phyloP scores from a whole-genome alignment of 1,284 basidiomycete genomes.

The Rhodotorula glutinis region DNA sequence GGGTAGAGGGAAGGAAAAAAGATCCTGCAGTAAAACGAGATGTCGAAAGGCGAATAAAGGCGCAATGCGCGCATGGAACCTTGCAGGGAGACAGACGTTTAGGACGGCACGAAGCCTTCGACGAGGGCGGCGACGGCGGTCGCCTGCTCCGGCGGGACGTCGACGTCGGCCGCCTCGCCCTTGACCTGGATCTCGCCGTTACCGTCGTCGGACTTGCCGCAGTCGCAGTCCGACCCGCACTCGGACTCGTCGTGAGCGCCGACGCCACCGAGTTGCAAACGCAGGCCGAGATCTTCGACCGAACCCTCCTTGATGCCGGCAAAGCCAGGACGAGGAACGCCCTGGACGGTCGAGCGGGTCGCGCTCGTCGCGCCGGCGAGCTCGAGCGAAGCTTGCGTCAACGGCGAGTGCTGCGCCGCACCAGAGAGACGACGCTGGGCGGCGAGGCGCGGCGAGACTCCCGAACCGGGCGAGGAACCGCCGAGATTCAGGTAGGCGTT shows the following conservation, averaged over 20 bases:
- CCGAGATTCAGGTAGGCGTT: constrained; percentile 14
- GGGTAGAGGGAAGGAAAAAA: no score
- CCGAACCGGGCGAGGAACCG: neutral
- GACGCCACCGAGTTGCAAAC: constrained; percentile 1
- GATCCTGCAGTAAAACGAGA: no score
- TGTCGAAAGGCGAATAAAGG: neutral
- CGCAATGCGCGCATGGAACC: neutral
- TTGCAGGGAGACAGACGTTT: neutral
- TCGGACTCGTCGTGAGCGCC: constrained; percentile 9
- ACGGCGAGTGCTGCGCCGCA: no score
- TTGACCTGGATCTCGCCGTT: neutral
- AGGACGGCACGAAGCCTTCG: constrained; percentile 8
- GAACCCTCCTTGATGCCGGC: neutral
- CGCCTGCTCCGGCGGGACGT: constrained; percentile 19
- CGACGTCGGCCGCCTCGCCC: neutral
- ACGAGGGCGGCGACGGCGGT: constrained; percentile 21
- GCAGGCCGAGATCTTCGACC: neutral
- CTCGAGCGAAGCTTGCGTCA: neutral
- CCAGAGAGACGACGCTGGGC: neutral
- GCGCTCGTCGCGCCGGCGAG: constrained; percentile 8
- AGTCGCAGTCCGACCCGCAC: constrained; percentile 21
- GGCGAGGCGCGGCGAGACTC: neutral
- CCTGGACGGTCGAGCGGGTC: constrained; percentile 15
- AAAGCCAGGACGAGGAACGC: neutral
- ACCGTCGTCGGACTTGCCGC: constrained; percentile 8